phyloP scores from a whole-genome alignment of 2,329 filamentous ascomycete species.

The Nemania sp. region DNA sequence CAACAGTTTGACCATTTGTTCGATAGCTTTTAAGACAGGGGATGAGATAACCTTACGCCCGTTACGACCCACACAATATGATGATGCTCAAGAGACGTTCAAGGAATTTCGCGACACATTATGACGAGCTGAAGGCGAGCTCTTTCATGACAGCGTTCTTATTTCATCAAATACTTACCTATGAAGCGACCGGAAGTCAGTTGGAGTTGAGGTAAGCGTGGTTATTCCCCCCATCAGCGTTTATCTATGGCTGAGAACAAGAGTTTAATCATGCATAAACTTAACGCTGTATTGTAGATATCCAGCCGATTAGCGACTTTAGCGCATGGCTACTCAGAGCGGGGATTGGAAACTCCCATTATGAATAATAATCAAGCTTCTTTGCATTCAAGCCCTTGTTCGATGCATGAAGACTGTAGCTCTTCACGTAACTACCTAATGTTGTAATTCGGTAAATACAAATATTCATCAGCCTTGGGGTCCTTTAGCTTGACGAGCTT shows the following conservation, averaged over 20 bases:
- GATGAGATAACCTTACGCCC: conserved; percentile 19
- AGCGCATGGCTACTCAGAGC: neutral
- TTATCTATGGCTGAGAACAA: neutral
- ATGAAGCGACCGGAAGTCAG: neutral
- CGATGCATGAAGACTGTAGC: neutral
- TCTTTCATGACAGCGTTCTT: conserved; percentile 12
- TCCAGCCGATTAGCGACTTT: conserved; percentile 3
- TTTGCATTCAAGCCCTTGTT: neutral
- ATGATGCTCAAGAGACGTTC: neutral
- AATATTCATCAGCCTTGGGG: neutral
- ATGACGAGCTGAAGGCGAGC: neutral
- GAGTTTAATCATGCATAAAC: neutral
- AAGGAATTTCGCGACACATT: neutral
- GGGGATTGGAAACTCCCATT: neutral
- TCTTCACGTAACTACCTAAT: neutral
- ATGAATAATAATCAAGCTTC: neutral
- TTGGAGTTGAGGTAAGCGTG: conserved; percentile 11
- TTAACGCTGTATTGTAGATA: conserved; percentile 14
- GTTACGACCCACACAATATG: neutral
- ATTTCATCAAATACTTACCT: conserved; percentile 5
- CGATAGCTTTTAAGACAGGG: conserved; percentile 63
- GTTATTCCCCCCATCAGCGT: neutral
- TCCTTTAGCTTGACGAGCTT: too few relatives aligned
- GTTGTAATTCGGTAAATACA: neutral
- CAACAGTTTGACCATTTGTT: conserved; percentile 73